Conservation (phyloP, 495 filamentous ascomycete genomes). For the Aspergillus sclerotioniger region DNA sequence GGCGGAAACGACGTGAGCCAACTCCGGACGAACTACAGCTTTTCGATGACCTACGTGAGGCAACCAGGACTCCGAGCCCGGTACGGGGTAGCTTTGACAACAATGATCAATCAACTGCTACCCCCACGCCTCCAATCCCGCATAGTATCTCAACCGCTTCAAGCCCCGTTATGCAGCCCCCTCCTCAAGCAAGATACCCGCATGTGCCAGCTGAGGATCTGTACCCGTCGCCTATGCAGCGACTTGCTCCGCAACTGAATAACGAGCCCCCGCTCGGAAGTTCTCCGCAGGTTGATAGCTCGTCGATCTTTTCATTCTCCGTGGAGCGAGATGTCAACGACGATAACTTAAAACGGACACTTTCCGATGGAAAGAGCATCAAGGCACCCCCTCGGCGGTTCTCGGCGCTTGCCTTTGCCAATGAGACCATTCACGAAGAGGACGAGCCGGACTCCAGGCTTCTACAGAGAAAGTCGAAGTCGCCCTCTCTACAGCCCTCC, state of each 20-base stretch:
- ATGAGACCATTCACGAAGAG: constrained; percentile 34
- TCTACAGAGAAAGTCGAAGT: background rate
- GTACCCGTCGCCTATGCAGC: constrained; percentile 37
- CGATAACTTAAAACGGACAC: constrained; percentile 39
- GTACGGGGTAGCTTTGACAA: constrained; percentile 5
- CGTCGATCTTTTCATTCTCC: constrained; percentile 37
- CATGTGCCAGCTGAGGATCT: constrained; percentile 26
- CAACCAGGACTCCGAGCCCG: constrained; percentile 21
- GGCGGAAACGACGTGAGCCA: constrained; percentile 32
- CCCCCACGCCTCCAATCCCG: constrained; percentile 40
- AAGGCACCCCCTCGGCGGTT: constrained; percentile 41
- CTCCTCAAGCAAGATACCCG: constrained; percentile 18
- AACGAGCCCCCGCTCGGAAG: constrained; percentile 15
- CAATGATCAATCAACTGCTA: constrained; percentile 30
- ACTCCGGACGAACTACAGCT: constrained; percentile 45
- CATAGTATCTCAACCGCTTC: constrained; percentile 37
- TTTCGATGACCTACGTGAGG: constrained; percentile 30
- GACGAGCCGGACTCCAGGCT: constrained; percentile 21
- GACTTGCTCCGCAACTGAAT: constrained; percentile 13
- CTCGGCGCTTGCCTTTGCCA: constrained; percentile 35
- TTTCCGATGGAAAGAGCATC: constrained; percentile 36
- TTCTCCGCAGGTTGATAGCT: constrained; percentile 34
- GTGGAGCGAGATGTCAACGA: constrained; percentile 46
- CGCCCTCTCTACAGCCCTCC: background rate
- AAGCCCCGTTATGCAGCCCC: constrained; percentile 25